Conservation (phyloP, 768 basidiomycete genomes). For the Suillus cothurnatus region DNA sequence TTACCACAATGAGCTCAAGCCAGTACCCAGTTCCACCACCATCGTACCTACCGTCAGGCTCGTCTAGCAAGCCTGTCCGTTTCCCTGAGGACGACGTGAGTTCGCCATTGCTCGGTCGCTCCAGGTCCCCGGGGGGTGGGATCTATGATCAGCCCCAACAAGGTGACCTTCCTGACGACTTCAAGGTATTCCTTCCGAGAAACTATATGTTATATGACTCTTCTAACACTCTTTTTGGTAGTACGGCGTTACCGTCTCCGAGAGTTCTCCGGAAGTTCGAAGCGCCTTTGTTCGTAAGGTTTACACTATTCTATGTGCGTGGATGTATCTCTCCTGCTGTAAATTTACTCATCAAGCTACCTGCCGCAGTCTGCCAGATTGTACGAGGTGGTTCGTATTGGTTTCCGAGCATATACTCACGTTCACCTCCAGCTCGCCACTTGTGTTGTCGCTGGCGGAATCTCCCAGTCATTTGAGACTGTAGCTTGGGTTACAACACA, state of each 20-base stretch:
- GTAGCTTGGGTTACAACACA: slow-evolving; percentile 73
- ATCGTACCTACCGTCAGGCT: slow-evolving; percentile 49
- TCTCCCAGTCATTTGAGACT: slow-evolving; percentile 64
- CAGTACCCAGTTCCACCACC: slow-evolving; percentile 64
- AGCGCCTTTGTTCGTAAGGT: slow-evolving; percentile 90
- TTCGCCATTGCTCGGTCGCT: slow-evolving; percentile 60
- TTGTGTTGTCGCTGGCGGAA: slow-evolving; percentile 68
- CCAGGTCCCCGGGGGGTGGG: slow-evolving; percentile 49
- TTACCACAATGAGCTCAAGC: slow-evolving; percentile 50
- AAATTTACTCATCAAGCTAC: slow-evolving; percentile 7
- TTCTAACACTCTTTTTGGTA: slow-evolving; percentile 5
- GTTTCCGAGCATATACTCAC: slow-evolving; percentile 6
- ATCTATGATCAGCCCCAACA: slow-evolving; percentile 73
- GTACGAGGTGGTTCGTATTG: slow-evolving; percentile 40
- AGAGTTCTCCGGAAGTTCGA: slow-evolving; percentile 76
- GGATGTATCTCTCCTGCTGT: not conserved
- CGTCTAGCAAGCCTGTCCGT: slow-evolving; percentile 39
- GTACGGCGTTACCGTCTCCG: slow-evolving; percentile 83
- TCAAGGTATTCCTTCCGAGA: slow-evolving; percentile 62
- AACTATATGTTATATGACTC: not conserved
- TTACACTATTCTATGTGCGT: slow-evolving; percentile 85
- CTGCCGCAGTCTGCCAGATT: slow-evolving; percentile 64
- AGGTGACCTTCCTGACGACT: slow-evolving; percentile 88
- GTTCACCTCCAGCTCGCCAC: slow-evolving; percentile 58
- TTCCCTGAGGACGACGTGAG: slow-evolving; percentile 37